A percentile compares a stretch with the other conserved stretches of the same genome.
Evolutionary conservation across 2,329 filamentous ascomycete genomes (phyloP).

Genomic region (Blastomyces silverae): DNA sequence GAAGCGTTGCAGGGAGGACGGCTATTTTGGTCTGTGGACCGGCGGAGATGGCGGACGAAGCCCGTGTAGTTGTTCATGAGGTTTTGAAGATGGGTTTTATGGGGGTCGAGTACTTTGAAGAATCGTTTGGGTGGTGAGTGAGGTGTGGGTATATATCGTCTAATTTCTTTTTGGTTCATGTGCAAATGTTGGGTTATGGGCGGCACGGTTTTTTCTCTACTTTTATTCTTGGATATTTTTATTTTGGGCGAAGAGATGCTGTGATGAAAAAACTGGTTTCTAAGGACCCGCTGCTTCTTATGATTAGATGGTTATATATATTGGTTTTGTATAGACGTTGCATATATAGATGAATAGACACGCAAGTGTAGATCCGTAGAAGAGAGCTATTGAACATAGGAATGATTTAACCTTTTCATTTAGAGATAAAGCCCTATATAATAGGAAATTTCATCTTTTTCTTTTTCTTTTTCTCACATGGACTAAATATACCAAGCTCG

Average conservation of each 20-base stretch:
- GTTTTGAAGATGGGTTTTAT: conserved; percentile 27
- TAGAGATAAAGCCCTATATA: not conserved
- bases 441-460: no score
- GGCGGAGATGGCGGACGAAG: conserved; percentile 40
- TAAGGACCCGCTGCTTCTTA: not conserved
- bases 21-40: conserved; percentile 41
- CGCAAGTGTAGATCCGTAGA: not conserved
- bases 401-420: not conserved
- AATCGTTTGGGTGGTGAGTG: conserved; percentile 37
- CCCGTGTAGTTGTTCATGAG: conserved; percentile 33
- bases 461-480: no score
- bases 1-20: conserved; percentile 21
- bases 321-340: not conserved
- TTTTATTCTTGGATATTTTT: not conserved
- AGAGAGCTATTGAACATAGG: not conserved
- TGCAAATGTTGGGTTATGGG: not conserved
- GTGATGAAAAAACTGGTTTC: not conserved
- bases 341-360: not conserved
- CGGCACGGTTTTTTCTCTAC: not conserved
- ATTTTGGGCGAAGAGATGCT: not conserved
- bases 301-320: not conserved
- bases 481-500: no score
- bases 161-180: not conserved
- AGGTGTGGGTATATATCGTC: not conserved
- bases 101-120: conserved; percentile 42